Percentiles rank a stretch among this genome's conserved stretches.
These are phyloP conservation scores for Lentinula raphanica DNA, from an alignment of 768 basidiomycete genomes.

Conservation along the genomic window DNA sequence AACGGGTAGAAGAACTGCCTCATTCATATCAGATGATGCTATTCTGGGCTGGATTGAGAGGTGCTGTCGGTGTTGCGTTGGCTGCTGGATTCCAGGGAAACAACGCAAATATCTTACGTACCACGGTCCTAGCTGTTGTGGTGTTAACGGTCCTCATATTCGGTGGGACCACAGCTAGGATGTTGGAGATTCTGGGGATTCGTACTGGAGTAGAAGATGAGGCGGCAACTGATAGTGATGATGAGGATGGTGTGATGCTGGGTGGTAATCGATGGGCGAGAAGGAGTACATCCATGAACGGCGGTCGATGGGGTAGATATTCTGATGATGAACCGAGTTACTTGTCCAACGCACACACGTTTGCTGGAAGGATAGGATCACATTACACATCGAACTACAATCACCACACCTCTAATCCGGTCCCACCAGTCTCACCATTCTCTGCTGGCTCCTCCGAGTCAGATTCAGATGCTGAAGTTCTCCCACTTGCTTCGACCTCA, in stretches of 20 bases:
- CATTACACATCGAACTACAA: constrained; percentile 60
- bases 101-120: constrained; percentile 86
- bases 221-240: constrained; percentile 50
- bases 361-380: constrained; percentile 41
- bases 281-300: constrained; percentile 25
- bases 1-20: constrained; percentile 85
- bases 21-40: constrained; percentile 99
- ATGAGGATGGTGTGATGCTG: constrained; percentile 39
- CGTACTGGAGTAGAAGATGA: constrained; percentile 94
- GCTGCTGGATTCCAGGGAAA: constrained; percentile 94
- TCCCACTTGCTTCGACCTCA: constrained; percentile 64
- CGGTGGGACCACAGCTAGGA: constrained; percentile 93
- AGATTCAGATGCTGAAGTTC: constrained; percentile 76
- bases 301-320: constrained; percentile 39
- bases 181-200: constrained; percentile 97
- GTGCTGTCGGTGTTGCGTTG: constrained; percentile 95
- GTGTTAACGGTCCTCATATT: constrained; percentile 92
- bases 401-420: constrained; percentile 39
- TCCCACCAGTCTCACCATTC: constrained; percentile 31
- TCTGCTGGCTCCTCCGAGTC: constrained; percentile 73
- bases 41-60: constrained; percentile 96
- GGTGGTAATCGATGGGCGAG: constrained; percentile 23
- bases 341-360: constrained; percentile 13
- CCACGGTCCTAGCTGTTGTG: constrained; percentile 92
- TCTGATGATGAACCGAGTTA: constrained; percentile 39